phyloP scores from a whole-genome alignment of 768 basidiomycete genomes.

The Pholiota molesta region DNA sequence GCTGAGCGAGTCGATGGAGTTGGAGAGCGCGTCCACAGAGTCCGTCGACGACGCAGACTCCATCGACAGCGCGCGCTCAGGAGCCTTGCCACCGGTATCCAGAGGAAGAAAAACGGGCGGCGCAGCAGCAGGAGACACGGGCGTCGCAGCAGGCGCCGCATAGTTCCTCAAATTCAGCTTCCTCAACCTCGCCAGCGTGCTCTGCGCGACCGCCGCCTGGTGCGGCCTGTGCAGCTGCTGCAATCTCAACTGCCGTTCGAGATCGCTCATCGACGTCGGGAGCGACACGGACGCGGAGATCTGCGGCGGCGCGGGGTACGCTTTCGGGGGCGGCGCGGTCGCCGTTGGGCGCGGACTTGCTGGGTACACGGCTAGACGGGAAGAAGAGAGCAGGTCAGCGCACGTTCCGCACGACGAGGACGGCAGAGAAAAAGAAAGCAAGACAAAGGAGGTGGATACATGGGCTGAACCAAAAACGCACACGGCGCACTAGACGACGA shows the following conservation, averaged over 20 bases:
- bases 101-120: too few species aligned
- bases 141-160: conserved; percentile 39
- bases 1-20: not conserved
- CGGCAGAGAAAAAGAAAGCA: too few species aligned
- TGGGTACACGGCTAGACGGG: conserved; percentile 12
- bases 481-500: too few species aligned
- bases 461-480: too few species aligned
- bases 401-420: not conserved
- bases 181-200: conserved; percentile 34
- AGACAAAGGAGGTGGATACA: too few species aligned
- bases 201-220: conserved; percentile 34
- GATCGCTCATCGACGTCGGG: conserved; percentile 12
- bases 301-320: conserved; percentile 18
- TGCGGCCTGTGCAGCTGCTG: conserved; percentile 12
- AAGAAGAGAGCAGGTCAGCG: too few species aligned
- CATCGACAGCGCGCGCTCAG: conserved; percentile 1
- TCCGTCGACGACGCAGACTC: not conserved
- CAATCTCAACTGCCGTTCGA: conserved; percentile 12
- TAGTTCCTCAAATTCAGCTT: conserved; percentile 53
- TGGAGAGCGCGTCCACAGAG: conserved; percentile 5
- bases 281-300: conserved; percentile 20
- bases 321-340: conserved; percentile 2
- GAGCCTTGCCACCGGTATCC: too few species aligned
- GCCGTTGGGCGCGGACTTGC: not conserved
- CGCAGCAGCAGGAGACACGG: not conserved